Base-by-base conservation (phyloP, 176 grass and related monocot genomes). In the Urochloa ruziziensis region DNA sequence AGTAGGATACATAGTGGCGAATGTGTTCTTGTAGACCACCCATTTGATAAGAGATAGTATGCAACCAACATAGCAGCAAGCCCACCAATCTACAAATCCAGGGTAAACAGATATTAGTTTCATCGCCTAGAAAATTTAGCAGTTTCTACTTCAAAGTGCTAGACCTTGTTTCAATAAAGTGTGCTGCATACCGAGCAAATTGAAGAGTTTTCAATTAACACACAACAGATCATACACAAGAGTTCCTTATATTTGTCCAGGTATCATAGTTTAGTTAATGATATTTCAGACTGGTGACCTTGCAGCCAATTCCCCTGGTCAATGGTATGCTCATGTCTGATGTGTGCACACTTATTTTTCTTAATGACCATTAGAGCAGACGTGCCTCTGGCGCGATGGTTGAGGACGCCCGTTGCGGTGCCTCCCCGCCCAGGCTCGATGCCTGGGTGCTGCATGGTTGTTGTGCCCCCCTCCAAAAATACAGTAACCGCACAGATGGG, bases 1-100 rank as follows among this genome's bases (percentile, higher is more conserved):
- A 75, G 37, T 52, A 82, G 93, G 96, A 99, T 99, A 99, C 96
- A 92, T 74, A 99, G 83, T 2, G 89, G 96, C 34, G 93, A 99
- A 90, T 90, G 79, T 58, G 96, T 89, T 89, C 68, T 88, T 83
- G 87, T 94, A 56, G 93, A 83, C 96, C 93, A 99, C 24, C 96
- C 96, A 61, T 87, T 90, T 77, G 87, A 95, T 81, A 99, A 89
- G 28, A 96, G 85, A 86, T 99, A 98, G 67, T 98, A 99, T 57
- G 91, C 84, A 78, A 94, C 56, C 73, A 99, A 40, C 96, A 99
- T 99, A 89, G 93, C 96, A 88, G 80, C 56, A 24, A 99, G 91
- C 49, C 96, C 96, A 78, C 89, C 93, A 90, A 94, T 88, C 93
- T 96, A 82, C 77, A 70, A 90, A 70, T 73, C 14, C 46, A 86